Evolutionary conservation across 106 monocot genomes (phyloP).

Genomic region (Dendrobium huoshanense): DNA sequence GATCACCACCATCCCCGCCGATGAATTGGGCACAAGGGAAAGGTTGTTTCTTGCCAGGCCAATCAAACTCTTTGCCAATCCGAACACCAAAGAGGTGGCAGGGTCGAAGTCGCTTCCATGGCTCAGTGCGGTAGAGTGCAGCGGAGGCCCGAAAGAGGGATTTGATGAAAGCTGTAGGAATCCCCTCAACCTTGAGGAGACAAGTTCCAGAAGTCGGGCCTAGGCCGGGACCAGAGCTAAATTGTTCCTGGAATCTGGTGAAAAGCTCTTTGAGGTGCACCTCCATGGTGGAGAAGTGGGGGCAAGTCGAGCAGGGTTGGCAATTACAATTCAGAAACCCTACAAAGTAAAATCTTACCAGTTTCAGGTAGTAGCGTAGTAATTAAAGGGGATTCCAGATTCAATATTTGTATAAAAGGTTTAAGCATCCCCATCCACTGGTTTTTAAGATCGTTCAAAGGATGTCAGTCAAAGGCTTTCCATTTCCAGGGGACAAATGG

Average conservation of each 20-base stretch:
- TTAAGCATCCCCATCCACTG: not conserved
- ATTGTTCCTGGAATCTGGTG: conserved; percentile 46
- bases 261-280: conserved; percentile 45
- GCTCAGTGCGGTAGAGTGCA: conserved; percentile 57
- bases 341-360: not conserved
- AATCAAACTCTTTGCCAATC: conserved; percentile 50
- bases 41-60: conserved; percentile 33
- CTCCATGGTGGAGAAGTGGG: conserved; percentile 27
- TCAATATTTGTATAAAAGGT: not conserved
- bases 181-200: conserved; percentile 29
- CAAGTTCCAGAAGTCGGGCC: conserved; percentile 47
- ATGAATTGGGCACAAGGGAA: conserved; percentile 54
- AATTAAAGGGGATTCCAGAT: not conserved
- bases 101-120: conserved; percentile 53
- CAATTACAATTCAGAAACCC: not conserved
- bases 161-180: conserved; percentile 34
- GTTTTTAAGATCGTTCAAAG: not conserved
- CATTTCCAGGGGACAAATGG: not conserved
- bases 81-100: conserved; percentile 38
- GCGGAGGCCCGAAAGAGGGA: conserved; percentile 47
- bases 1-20: conserved; percentile 62
- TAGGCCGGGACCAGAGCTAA: conserved; percentile 44
- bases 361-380: not conserved
- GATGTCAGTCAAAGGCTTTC: not conserved
- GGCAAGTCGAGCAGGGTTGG: not conserved